These are phyloP conservation scores for Setaria viridis DNA, from an alignment of 202 grass and related monocot genomes.

Conservation along the genomic window DNA sequence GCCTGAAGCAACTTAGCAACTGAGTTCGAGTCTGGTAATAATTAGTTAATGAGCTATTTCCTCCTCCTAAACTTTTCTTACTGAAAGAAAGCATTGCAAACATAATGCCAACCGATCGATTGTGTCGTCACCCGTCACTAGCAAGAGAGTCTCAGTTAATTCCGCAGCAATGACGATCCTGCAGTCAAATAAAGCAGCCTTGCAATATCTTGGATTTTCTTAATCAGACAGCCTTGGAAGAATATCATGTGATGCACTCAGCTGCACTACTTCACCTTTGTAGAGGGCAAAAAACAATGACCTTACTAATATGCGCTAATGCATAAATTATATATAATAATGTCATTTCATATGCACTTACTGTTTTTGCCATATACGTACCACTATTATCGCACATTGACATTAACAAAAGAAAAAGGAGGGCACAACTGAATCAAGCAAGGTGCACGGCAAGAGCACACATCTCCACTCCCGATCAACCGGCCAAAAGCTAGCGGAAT, in stretches of 20 bases:
- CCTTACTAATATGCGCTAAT: neutral
- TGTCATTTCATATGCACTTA: neutral
- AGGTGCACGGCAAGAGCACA: neutral
- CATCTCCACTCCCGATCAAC: neutral
- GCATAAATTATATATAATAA: neutral
- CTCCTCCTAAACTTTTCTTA: neutral
- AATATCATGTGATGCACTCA: neutral
- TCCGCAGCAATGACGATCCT: neutral
- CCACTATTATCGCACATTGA: neutral
- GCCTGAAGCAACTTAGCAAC: neutral
- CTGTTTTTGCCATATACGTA: neutral
- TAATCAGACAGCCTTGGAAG: no score
- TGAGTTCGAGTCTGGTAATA: no score
- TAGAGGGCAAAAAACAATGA: neutral
- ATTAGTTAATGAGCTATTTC: no score
- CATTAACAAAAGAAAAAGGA: neutral
- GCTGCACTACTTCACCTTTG: neutral
- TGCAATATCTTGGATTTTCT: neutral
- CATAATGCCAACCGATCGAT: neutral
- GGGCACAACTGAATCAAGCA: neutral
- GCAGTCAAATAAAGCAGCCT: neutral
- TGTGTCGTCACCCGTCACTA: neutral
- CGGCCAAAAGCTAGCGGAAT: neutral
- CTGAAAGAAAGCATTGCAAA: neutral
- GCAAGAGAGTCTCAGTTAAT: neutral